A percentile compares a stretch with the other conserved stretches of the same genome.
Evolutionary conservation across 2,329 filamentous ascomycete species (phyloP).

Genomic region (Helicocarpus griseus): DNA sequence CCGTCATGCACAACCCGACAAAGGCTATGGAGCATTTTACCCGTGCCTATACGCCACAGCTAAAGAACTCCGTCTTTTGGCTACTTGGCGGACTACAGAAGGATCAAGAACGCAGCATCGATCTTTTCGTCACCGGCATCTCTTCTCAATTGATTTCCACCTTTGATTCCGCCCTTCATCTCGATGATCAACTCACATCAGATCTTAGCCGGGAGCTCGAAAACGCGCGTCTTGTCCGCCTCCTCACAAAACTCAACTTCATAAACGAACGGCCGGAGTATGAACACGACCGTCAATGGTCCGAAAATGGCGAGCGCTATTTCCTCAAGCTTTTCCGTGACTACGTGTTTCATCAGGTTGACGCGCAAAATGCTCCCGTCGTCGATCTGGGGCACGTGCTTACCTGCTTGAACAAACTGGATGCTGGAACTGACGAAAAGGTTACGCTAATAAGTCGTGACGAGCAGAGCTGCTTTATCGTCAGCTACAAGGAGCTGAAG

Average conservation of each 20-base stretch:
- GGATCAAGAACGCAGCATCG: slow-evolving; percentile 58
- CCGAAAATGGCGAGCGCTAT: slow-evolving; percentile 86
- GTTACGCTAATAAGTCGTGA: slow-evolving; percentile 80
- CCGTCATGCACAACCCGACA: slow-evolving; percentile 52
- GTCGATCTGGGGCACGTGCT: slow-evolving; percentile 83
- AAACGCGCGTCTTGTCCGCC: slow-evolving; percentile 73
- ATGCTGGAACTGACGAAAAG: slow-evolving; percentile 79
- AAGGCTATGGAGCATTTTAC: slow-evolving; percentile 67
- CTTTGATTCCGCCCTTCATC: slow-evolving; percentile 70
- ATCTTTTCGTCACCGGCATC: slow-evolving; percentile 69
- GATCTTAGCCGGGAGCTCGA: slow-evolving; percentile 74
- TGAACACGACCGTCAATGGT: slow-evolving; percentile 69
- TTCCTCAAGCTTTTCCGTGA: slow-evolving; percentile 91
- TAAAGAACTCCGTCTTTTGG: slow-evolving; percentile 74
- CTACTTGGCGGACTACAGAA: slow-evolving; percentile 58
- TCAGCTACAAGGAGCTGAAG: slow-evolving; percentile 84
- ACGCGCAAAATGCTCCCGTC: slow-evolving; percentile 70
- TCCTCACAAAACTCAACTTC: slow-evolving; percentile 72
- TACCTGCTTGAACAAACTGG: slow-evolving; percentile 79
- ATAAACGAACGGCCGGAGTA: slow-evolving; percentile 87
- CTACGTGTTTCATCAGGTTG: slow-evolving; percentile 94
- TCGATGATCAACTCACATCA: slow-evolving; percentile 62
- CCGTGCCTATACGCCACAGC: slow-evolving; percentile 64
- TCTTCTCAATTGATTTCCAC: slow-evolving; percentile 64
- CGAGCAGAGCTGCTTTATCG: slow-evolving; percentile 77